Evolutionary conservation across 768 basidiomycete genomes (phyloP), one percentile per base, ranked within the genome.

Genomic region (Pulveroboletus sp.): DNA sequence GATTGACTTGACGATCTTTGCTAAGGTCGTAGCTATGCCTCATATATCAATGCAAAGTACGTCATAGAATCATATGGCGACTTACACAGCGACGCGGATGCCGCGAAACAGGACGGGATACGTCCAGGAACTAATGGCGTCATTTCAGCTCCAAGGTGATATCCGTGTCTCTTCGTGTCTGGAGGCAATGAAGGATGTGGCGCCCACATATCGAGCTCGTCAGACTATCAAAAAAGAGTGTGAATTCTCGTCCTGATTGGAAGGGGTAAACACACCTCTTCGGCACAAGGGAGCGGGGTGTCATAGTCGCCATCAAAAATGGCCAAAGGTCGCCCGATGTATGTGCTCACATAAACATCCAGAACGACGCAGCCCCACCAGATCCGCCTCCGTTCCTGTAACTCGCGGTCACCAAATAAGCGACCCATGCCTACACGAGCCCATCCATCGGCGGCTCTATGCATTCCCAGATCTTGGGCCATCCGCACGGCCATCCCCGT

Each of bases 401-500:
- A 69, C 67, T 87, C 84, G 63, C 73, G 72, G 46, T 71, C 68
- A 2, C 72, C 74, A 60, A 90, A 89, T 38, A 90, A 57, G 42
- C 55, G 63, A 0, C 82, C 82, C 47, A 81, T 73, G 14, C 73
- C 79, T 48, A 65, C 78, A 26, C 82, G 69, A 17, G 78, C 77
- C 89, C 89, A 92, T 27, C 82, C 81, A 61, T 91, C 89, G 28
- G 90, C 86, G 56, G 76, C 78, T 32, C 87, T 78, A 60, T 92
- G 89, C 78, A 92, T 80, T 8, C 89, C 89, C 47, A 92, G 66
- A 66, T 92, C 89, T 68, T 90, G 89, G 14, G 89, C 89, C 89
- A 93, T 92, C n/a, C 92, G 78, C 33, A 93, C 83, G 0, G 86
- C 90, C 85, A 90, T 88, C 10, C 91, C 90, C 17, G 83, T 78